These are phyloP conservation scores for Elsinoe arachidis DNA, from an alignment of 2,329 filamentous ascomycete species.

Conservation along the genomic window DNA sequence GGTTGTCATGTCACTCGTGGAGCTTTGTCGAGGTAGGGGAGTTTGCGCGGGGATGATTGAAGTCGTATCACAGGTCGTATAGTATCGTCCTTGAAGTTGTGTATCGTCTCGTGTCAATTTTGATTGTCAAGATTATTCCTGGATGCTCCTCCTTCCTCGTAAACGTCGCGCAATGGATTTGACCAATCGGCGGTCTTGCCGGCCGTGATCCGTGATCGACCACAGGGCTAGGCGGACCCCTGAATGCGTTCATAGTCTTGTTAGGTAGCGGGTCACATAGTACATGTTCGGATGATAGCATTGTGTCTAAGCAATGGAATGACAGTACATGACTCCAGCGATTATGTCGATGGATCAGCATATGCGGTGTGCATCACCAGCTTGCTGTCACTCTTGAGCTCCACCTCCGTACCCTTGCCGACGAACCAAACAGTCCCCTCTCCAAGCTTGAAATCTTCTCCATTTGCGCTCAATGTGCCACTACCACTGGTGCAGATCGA, in stretches of 20 bases:
- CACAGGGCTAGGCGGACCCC: constrained; percentile 6
- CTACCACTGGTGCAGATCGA: constrained; percentile 53
- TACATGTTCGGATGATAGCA: too few species aligned
- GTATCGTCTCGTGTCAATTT: not conserved
- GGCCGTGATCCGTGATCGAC: not conserved
- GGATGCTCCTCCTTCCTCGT: constrained; percentile 4
- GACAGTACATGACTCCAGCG: too few species aligned
- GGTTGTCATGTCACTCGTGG: not conserved
- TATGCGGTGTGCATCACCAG: constrained; percentile 44
- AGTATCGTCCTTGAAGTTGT: not conserved
- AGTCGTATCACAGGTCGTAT: not conserved
- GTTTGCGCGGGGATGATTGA: not conserved
- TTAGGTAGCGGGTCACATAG: not conserved
- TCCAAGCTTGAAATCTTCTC: constrained; percentile 44
- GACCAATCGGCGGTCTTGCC: constrained; percentile 3
- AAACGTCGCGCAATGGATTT: not conserved
- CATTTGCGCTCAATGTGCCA: constrained; percentile 48
- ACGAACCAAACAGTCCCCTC: constrained; percentile 60
- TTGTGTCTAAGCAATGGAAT: too few species aligned
- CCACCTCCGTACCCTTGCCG: constrained; percentile 47
- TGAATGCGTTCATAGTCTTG: not conserved
- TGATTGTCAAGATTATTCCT: constrained; percentile 1
- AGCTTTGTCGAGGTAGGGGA: not conserved
- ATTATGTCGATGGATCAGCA: constrained; percentile 24
- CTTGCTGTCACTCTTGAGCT: constrained; percentile 36